Conservation (phyloP, 2,329 filamentous ascomycete species). For the Onygenales sp. region DNA sequence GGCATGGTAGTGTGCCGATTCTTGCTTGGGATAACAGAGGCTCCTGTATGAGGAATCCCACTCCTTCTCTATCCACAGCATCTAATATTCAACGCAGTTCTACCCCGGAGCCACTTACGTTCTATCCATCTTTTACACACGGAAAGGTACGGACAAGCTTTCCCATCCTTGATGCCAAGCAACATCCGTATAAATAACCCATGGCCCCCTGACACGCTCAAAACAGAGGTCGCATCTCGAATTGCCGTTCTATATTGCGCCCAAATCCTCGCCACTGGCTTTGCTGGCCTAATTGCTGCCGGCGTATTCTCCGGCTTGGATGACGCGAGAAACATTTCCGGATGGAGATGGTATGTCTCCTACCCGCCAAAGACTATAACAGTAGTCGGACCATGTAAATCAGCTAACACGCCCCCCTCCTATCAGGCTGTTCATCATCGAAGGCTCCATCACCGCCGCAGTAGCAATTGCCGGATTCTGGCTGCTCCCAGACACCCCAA, state of each 20-base stretch:
- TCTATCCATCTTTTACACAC: slow-evolving; percentile 58
- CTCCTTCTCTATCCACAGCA: slow-evolving; percentile 34
- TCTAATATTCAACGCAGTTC: slow-evolving; percentile 27
- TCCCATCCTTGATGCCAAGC: too few species aligned
- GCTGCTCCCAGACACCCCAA: slow-evolving; percentile 12
- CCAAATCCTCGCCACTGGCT: slow-evolving; percentile 13
- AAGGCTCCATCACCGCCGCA: slow-evolving; percentile 8
- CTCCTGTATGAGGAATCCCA: slow-evolving; percentile 12
- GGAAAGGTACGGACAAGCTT: slow-evolving; percentile 40
- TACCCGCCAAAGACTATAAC: slow-evolving; percentile 43
- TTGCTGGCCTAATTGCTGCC: slow-evolving; percentile 13
- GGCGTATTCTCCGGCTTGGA: slow-evolving; percentile 21
- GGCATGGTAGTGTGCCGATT: slow-evolving; percentile 27
- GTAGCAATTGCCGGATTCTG: slow-evolving; percentile 12
- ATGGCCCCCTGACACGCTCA: slow-evolving; percentile 7
- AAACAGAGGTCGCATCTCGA: slow-evolving; percentile 12
- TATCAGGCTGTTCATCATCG: slow-evolving; percentile 13
- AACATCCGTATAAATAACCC: too few species aligned
- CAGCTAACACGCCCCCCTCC: neutral
- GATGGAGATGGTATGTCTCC: slow-evolving; percentile 48
- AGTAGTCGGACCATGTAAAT: slow-evolving; percentile 19
- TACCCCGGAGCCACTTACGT: slow-evolving; percentile 55
- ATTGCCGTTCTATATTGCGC: slow-evolving; percentile 13
- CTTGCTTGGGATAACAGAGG: slow-evolving; percentile 13
- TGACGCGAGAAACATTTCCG: slow-evolving; percentile 18